These are phyloP conservation scores for Linnemannia elongata DNA, from an alignment of 192 early-diverging fungal species.

Conservation along the genomic window DNA sequence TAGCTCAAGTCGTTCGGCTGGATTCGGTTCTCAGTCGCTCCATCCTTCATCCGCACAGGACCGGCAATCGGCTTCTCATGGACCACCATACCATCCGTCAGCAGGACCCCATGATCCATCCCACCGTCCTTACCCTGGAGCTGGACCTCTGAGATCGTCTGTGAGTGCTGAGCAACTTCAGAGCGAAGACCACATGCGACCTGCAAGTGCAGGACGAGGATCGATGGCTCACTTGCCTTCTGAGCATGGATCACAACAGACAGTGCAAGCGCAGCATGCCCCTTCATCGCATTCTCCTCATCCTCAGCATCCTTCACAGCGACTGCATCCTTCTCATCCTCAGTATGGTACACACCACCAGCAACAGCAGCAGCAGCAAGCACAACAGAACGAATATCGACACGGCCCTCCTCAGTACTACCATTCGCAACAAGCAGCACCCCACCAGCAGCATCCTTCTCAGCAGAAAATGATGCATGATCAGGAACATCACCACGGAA, in stretches of 20 bases:
- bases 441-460: conserved; percentile 16
- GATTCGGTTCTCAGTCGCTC: conserved; percentile 29
- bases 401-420: conserved; percentile 7
- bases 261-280: neutral
- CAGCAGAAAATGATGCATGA: conserved; percentile 30
- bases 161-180: neutral
- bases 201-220: conserved; percentile 14
- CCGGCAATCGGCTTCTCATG: neutral
- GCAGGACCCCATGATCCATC: conserved; percentile 21
- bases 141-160: neutral
- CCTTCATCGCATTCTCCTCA: neutral
- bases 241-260: conserved; percentile 20
- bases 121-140: conserved; percentile 19
- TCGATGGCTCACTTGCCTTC: conserved; percentile 26
- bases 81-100: conserved; percentile 5
- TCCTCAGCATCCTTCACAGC: conserved; percentile 14
- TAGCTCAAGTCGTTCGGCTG: conserved; percentile 17
- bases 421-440: conserved; percentile 12
- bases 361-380: conserved; percentile 32
- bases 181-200: conserved; percentile 32
- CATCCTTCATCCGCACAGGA: conserved; percentile 32
- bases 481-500: conserved; percentile 25
- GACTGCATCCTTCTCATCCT: neutral
- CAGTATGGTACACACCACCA: conserved; percentile 8
- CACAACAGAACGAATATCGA: conserved; percentile 26